Percentiles rank a stretch among this genome's conserved stretches.
Conservation (phyloP, 345 rosid genomes). For the Bruguiera gymnorhiza region DNA sequence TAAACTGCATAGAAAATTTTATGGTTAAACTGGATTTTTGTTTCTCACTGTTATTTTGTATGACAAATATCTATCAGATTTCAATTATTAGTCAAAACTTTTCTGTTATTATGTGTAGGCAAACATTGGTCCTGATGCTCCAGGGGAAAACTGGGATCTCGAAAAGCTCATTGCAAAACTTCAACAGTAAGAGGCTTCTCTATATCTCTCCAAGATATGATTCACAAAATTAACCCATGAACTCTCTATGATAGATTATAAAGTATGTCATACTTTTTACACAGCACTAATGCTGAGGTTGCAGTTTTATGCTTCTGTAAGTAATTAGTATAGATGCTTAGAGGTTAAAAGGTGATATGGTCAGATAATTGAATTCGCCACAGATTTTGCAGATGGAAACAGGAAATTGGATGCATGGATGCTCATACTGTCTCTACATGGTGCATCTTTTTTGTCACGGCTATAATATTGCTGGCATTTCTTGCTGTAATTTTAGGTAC, state of each 20-base stretch:
- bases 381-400: too few species aligned
- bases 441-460: slow-evolving; percentile 12
- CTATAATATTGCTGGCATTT: slow-evolving; percentile 6
- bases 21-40: not conserved
- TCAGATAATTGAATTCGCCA: not conserved
- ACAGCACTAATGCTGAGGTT: not conserved
- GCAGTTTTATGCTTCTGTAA: not conserved
- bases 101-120: slow-evolving; percentile 45
- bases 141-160: slow-evolving; percentile 81
- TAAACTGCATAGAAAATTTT: slow-evolving; percentile 24
- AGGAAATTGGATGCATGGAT: not conserved
- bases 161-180: slow-evolving; percentile 88
- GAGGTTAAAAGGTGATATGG: not conserved
- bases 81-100: slow-evolving; percentile 6
- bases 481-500: slow-evolving; percentile 46
- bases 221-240: not conserved
- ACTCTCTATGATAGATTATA: slow-evolving; percentile 7
- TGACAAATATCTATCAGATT: not conserved
- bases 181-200: slow-evolving; percentile 61
- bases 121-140: slow-evolving; percentile 69
- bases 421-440: not conserved
- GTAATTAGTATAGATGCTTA: not conserved
- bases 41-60: not conserved
- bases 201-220: slow-evolving; percentile 7
- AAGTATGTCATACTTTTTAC: not conserved